Conservation (phyloP, 352 stramenopile species). For the Phytophthora tubulina region DNA sequence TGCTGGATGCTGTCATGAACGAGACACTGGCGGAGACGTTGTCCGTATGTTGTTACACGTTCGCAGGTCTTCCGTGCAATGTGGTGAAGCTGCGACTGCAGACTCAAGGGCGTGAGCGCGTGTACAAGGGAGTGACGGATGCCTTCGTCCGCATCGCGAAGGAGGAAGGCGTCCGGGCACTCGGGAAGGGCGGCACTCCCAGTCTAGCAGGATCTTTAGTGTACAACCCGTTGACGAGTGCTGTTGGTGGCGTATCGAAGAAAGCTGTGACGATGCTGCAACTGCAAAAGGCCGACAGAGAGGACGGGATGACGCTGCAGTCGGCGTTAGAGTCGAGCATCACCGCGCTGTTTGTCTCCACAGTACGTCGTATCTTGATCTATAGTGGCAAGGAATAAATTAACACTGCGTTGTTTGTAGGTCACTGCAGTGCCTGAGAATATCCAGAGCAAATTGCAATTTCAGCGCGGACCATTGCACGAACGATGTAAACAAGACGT, state of each 20-base stretch:
- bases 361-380: conserved; percentile 34
- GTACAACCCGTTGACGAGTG: conserved; percentile 84
- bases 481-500: conserved; percentile 15
- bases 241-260: conserved; percentile 66
- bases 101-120: conserved; percentile 62
- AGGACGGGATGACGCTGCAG: conserved; percentile 22
- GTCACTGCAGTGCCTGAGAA: conserved; percentile 79
- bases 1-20: neutral
- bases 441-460: conserved; percentile 82
- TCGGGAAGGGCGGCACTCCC: conserved; percentile 80
- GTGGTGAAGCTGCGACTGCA: conserved; percentile 83
- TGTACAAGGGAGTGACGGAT: conserved; percentile 64
- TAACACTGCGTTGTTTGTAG: conserved; percentile 24
- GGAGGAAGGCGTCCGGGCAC: conserved; percentile 64
- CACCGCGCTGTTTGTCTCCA: conserved; percentile 73
- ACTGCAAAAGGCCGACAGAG: conserved; percentile 55
- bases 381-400: neutral
- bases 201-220: conserved; percentile 79
- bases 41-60: conserved; percentile 72
- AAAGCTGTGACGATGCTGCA: conserved; percentile 59
- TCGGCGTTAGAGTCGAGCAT: conserved; percentile 44
- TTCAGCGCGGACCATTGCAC: conserved; percentile 47
- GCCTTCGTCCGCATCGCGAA: conserved; percentile 65
- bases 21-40: conserved; percentile 65
- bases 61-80: conserved; percentile 78